Base-by-base conservation (phyloP, 2,329 filamentous ascomycete species). In the Colletotrichum sp. region DNA sequence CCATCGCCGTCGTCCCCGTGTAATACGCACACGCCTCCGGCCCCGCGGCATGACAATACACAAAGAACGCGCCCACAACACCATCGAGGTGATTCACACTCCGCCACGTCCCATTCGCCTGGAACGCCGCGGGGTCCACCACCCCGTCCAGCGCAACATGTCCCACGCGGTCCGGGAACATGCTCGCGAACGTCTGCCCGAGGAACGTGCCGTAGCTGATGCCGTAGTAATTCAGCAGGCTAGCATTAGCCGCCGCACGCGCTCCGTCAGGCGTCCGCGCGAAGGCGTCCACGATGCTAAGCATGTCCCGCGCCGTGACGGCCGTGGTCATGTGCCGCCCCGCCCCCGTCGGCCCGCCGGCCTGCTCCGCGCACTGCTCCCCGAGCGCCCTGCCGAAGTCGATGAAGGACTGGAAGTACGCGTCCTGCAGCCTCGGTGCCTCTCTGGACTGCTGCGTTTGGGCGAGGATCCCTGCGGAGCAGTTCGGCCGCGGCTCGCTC, bases 161-260 rank as follows among this genome's bases (percentile, higher is more conserved):
- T 0, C 81, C 81, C 12, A 86, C 81, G 3, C 83, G 77, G 21
- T 83, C 80, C 8, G 85, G 85, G 71, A 83, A 86, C 82, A 87
- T 83, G 1, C 83, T 82, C 18, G 85, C 84, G 67, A 85, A 87
- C 1, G 84, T 85, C 67, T 83, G 80, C 3, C 85, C 85, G 0
- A 86, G 81, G 34, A 86, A 83, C 0, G 88, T 87, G 1, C 89
- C 89, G 68, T 90, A 90, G 8, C 85, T 87, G 71, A 89, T 84
- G 6, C 88, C 88, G 80, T 83, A 85, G 78, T 86, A 88, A 26
- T 87, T 64, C 3, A 74, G 83, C 16, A 89, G 77, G 48, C 61
- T 78, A 1, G 78, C 65, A 65, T 77, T 76, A 18, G 74, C n/a
- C 24, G 71, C 75, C 57, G 68, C 72, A 28, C 66, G 55, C 9